Conservation (phyloP, 345 rosid species). For the Sonneratia caseolaris region DNA sequence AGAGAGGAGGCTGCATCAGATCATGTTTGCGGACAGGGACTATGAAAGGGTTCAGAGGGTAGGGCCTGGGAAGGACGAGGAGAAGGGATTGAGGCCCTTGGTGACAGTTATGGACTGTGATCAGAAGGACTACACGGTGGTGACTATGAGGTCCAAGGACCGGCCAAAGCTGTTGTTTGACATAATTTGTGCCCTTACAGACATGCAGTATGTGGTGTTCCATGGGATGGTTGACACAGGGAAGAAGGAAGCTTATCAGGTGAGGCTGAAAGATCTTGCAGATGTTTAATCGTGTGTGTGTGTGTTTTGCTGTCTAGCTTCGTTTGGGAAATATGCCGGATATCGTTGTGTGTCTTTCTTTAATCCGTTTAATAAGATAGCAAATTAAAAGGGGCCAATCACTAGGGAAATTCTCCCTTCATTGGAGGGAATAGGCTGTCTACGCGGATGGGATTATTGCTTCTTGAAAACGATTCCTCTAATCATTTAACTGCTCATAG, state of each 20-base stretch:
- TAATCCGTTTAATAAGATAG: not conserved
- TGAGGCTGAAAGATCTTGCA: conserved; percentile 15
- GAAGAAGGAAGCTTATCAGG: conserved; percentile 75
- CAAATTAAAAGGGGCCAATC: not conserved
- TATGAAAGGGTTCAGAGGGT: conserved; percentile 49
- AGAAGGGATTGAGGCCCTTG: conserved; percentile 41
- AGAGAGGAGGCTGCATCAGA: conserved; percentile 88
- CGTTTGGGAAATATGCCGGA: not conserved
- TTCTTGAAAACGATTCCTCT: not conserved
- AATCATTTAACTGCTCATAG: not conserved
- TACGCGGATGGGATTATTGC: not conserved
- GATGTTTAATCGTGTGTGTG: not conserved
- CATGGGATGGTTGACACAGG: conserved; percentile 80
- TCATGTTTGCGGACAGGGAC: conserved; percentile 88
- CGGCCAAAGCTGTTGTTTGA: conserved; percentile 81
- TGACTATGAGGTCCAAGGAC: conserved; percentile 76
- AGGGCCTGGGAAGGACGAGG: conserved; percentile 23
- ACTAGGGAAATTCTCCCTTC: not conserved
- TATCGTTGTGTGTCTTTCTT: not conserved
- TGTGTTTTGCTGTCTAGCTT: conserved; percentile 2
- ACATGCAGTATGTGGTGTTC: conserved; percentile 86
- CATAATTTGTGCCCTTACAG: conserved; percentile 79
- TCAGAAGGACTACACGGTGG: conserved; percentile 69
- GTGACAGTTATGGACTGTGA: conserved; percentile 55
- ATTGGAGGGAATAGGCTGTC: not conserved